Percentiles rank a stretch among this genome's conserved stretches.
Conservation (phyloP, 192 early-diverging fungal species). For the Coemansia sp. region DNA sequence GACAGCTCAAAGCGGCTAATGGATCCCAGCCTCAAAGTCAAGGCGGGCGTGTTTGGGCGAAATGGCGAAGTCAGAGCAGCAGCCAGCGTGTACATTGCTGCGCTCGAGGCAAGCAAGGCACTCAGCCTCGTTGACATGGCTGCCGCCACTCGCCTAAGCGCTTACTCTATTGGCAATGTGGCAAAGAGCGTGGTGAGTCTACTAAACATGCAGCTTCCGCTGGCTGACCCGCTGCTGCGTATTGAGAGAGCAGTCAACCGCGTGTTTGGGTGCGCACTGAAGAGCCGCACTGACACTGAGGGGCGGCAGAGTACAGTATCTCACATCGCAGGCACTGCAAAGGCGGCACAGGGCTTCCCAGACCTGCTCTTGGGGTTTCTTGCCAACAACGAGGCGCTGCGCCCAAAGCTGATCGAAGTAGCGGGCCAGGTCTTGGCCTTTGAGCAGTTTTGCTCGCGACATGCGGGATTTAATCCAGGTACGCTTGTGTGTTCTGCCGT, state of each 20-base stretch:
- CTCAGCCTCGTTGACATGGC: constrained; percentile 25
- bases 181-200: constrained; percentile 5
- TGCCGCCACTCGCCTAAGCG: constrained; percentile 3
- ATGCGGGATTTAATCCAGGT: constrained; percentile 19
- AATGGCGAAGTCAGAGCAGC: background rate
- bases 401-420: constrained; percentile 9
- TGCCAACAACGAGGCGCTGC: background rate
- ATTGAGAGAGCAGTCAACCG: constrained; percentile 26
- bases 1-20: constrained; percentile 5
- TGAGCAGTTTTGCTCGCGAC: constrained; percentile 9
- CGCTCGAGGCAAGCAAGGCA: constrained; percentile 8
- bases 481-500: constrained; percentile 21
- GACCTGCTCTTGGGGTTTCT: constrained; percentile 14
- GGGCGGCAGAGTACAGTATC: background rate
- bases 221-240: constrained; percentile 20
- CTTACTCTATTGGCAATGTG: constrained; percentile 19
- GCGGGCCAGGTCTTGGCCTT: constrained; percentile 17
- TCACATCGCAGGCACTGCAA: background rate
- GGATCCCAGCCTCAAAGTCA: background rate
- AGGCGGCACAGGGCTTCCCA: background rate
- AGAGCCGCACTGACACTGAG: background rate
- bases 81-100: constrained; percentile 36
- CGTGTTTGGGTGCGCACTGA: constrained; percentile 14
- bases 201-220: constrained; percentile 9
- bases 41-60: constrained; percentile 17